Conservation (phyloP, 495 filamentous ascomycete species). For the Margaritispora aquatica region DNA sequence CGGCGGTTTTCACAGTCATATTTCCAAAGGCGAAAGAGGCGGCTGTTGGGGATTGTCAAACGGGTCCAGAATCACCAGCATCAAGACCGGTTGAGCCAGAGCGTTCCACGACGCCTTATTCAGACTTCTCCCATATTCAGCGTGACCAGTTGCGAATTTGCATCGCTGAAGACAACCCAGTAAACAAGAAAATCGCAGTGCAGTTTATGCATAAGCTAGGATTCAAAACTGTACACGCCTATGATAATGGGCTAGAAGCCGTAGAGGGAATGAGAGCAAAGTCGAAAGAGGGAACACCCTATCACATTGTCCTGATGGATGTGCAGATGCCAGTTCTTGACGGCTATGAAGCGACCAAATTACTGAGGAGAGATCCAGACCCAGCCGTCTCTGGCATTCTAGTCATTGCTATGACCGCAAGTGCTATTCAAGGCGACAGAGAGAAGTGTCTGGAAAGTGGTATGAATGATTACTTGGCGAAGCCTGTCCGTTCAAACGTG, state of each 20-base stretch:
- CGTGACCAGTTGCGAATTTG: conserved; percentile 75
- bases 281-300: conserved; percentile 61
- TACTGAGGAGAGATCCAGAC: conserved; percentile 67
- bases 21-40: conserved; percentile 68
- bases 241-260: conserved; percentile 77
- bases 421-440: conserved; percentile 82
- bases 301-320: conserved; percentile 86
- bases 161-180: conserved; percentile 87
- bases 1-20: conserved; percentile 74
- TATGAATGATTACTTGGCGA: conserved; percentile 95
- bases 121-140: conserved; percentile 60
- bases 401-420: conserved; percentile 91
- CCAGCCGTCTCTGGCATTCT: conserved; percentile 68
- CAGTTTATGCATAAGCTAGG: conserved; percentile 81
- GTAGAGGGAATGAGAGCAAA: conserved; percentile 76
- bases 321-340: conserved; percentile 93
- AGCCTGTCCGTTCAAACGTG: conserved; percentile 72
- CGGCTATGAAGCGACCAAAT: conserved; percentile 85
- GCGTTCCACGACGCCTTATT: conserved; percentile 11
- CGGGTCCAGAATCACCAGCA: conserved; percentile 18
- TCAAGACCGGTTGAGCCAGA: conserved; percentile 15
- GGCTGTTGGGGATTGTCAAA: conserved; percentile 39
- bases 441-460: conserved; percentile 89
- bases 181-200: conserved; percentile 88
- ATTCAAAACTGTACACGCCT: conserved; percentile 71